These are phyloP conservation scores for Apiospora aurea DNA, from an alignment of 2,329 filamentous ascomycete species.

Conservation along the genomic window DNA sequence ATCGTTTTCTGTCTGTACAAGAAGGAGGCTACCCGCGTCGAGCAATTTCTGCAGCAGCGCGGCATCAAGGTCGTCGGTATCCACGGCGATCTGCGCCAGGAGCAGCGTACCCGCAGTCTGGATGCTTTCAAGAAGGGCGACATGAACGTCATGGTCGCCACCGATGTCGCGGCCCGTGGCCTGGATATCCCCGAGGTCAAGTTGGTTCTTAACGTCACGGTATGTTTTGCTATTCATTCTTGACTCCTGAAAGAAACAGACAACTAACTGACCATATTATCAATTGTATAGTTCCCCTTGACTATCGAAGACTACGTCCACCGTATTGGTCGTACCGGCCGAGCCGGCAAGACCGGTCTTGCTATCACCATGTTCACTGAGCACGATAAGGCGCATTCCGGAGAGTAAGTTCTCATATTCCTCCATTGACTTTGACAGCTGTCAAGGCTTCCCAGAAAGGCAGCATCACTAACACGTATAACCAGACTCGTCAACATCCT, in stretches of 20 bases:
- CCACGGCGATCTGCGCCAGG: constrained; percentile 90
- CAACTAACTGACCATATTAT: background rate
- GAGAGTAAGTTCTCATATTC: constrained; percentile 67
- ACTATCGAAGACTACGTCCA: constrained; percentile 82
- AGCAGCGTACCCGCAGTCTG: constrained; percentile 74
- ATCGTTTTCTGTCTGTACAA: constrained; percentile 98
- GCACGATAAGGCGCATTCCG: constrained; percentile 90
- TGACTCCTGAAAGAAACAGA: constrained; percentile 67
- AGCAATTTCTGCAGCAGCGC: constrained; percentile 80
- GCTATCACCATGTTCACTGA: constrained; percentile 95
- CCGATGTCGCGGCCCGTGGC: constrained; percentile 83
- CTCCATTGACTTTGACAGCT: background rate
- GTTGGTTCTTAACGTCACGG: constrained; percentile 84
- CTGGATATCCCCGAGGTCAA: constrained; percentile 71
- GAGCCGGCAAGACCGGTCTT: constrained; percentile 76
- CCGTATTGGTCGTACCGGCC: constrained; percentile 77
- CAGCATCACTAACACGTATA: constrained; percentile 29
- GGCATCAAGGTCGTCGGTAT: constrained; percentile 81
- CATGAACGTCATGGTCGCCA: constrained; percentile 88
- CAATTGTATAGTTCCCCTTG: constrained; percentile 68
- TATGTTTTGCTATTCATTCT: constrained; percentile 54
- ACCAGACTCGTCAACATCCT: constrained; percentile 88
- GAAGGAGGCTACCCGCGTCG: constrained; percentile 92
- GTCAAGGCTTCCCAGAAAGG: background rate
- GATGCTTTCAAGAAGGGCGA: constrained; percentile 83